Base-by-base conservation (phyloP, 805 yeast genomes). In the Hanseniaspora hatyaiensis region DNA sequence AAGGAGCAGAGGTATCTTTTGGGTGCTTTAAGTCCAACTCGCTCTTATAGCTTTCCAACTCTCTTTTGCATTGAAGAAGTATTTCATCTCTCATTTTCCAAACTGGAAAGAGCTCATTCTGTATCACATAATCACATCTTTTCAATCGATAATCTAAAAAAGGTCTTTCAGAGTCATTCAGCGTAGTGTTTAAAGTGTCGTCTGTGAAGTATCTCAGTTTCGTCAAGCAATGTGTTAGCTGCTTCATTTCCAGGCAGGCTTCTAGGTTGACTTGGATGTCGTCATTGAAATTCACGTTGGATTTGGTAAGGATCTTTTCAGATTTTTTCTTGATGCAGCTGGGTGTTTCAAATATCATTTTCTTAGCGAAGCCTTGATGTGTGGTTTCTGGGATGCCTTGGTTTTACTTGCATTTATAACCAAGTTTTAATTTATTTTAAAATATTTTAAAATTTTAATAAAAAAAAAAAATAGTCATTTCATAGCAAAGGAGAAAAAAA, bases 81-180 rank as follows among this genome's bases (percentile, higher is more conserved):
- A 68, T 63, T 3, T 56, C 50, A 1, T 59, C 45, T 49, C 80
- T 60, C 20, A 64, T 59, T n/a, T 54, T 52, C 80, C 80, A 75
- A 34, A 67, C 68, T 6, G 72, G 71, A 50, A 61, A 65, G n/a
- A 75, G 46, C 29, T 69, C 65, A 1, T 59, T 52, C 12, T 57
- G 40, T 1, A 70, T 54, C 34, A 71, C 65, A 6, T 57, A 58
- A 19, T 57, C 39, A 53, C 78, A 74, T 6, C 60, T 55, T 1
- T 48, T 46, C 0, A 32, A 38, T 40, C 54, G 58, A 0, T 55
- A 38, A 1, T 49, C 51, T 33, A 47, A 34, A 24, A 52, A 51
- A 34, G 60, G 64, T 40, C 56, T 64, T 12, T 62, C 51, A 6
- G 65, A 51, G 8, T 69, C 67, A 43, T 74, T 72, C 23, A 75